Evolutionary conservation across 2,329 filamentous ascomycete species (phyloP).

Genomic region (Bimuria novae-zelandiae): DNA sequence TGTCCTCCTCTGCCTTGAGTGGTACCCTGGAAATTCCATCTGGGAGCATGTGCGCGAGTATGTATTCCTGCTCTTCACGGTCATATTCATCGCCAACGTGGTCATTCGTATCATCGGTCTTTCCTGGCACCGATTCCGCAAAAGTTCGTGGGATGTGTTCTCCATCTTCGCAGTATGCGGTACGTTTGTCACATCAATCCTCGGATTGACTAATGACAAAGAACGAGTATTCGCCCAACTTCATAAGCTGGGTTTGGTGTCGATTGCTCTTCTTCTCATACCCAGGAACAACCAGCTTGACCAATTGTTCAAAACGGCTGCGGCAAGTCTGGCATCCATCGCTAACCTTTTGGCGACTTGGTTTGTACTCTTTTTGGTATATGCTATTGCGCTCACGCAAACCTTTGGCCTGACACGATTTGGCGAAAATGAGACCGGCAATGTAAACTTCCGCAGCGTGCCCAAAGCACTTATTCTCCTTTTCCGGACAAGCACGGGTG

Average conservation of each 20-base stretch:
- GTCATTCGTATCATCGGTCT: slow-evolving; percentile 83
- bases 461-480: slow-evolving; percentile 92
- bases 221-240: slow-evolving; percentile 72
- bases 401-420: slow-evolving; percentile 95
- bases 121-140: slow-evolving; percentile 87
- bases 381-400: slow-evolving; percentile 94
- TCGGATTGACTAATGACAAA: slow-evolving; percentile 66
- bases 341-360: slow-evolving; percentile 92
- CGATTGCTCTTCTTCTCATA: slow-evolving; percentile 86
- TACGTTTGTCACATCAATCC: slow-evolving; percentile 78
- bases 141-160: slow-evolving; percentile 95
- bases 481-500: slow-evolving; percentile 90
- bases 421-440: slow-evolving; percentile 69
- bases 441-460: slow-evolving; percentile 91
- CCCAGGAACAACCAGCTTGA: slow-evolving; percentile 96
- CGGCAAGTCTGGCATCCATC: slow-evolving; percentile 88
- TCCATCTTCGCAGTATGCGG: slow-evolving; percentile 79
- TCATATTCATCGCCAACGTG: slow-evolving; percentile 83
- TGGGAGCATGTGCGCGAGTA: slow-evolving; percentile 75
- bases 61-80: slow-evolving; percentile 79
- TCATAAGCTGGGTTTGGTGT: slow-evolving; percentile 93
- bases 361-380: slow-evolving; percentile 96
- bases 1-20: slow-evolving; percentile 82
- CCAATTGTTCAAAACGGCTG: slow-evolving; percentile 97
- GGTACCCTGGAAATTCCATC: slow-evolving; percentile 70